Percentiles rank a stretch among this genome's conserved stretches.
Conservation (phyloP, 352 stramenopile species). For the Pythium chondricola region DNA sequence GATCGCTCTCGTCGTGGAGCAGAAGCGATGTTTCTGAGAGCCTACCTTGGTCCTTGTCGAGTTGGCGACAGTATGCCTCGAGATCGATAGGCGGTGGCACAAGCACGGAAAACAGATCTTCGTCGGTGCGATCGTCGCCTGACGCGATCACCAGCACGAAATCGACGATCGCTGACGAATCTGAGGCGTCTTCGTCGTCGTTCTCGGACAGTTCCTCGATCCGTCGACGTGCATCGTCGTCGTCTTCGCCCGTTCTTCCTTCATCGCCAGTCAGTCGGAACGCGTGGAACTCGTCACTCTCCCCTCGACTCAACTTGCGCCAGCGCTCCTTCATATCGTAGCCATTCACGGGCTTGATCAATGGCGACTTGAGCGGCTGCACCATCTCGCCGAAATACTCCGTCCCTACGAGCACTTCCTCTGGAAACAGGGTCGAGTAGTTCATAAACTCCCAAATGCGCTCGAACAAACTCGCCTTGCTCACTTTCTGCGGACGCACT, state of each 20-base stretch:
- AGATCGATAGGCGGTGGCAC: slow-evolving; percentile 78
- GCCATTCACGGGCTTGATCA: slow-evolving; percentile 28
- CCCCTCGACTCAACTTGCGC: slow-evolving; percentile 18
- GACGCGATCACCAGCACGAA: slow-evolving; percentile 84
- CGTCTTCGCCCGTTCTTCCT: not conserved
- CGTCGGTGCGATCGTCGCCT: slow-evolving; percentile 73
- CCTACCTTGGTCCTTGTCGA: slow-evolving; percentile 54
- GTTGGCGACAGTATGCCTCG: slow-evolving; percentile 67
- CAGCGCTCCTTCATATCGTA: slow-evolving; percentile 12
- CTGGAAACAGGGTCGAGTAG: slow-evolving; percentile 51
- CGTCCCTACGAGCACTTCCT: slow-evolving; percentile 55
- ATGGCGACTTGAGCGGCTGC: slow-evolving; percentile 33
- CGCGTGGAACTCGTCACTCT: slow-evolving; percentile 6
- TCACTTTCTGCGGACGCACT: slow-evolving; percentile 73
- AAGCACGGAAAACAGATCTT: slow-evolving; percentile 76
- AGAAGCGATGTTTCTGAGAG: slow-evolving; percentile 12
- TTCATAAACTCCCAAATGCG: slow-evolving; percentile 86
- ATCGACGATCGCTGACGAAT: slow-evolving; percentile 34
- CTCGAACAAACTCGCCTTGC: slow-evolving; percentile 74
- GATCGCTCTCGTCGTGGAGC: slow-evolving; percentile 16
- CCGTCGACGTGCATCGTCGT: too few species aligned
- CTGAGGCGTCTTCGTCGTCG: not conserved
- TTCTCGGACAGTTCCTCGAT: not conserved
- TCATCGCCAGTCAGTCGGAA: slow-evolving; percentile 9
- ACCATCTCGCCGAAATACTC: slow-evolving; percentile 69